Percentiles rank a stretch among this genome's conserved stretches.
These are phyloP conservation scores for Diospyros kaki DNA, from an alignment of 148 eudicot species.

Conservation along the genomic window DNA sequence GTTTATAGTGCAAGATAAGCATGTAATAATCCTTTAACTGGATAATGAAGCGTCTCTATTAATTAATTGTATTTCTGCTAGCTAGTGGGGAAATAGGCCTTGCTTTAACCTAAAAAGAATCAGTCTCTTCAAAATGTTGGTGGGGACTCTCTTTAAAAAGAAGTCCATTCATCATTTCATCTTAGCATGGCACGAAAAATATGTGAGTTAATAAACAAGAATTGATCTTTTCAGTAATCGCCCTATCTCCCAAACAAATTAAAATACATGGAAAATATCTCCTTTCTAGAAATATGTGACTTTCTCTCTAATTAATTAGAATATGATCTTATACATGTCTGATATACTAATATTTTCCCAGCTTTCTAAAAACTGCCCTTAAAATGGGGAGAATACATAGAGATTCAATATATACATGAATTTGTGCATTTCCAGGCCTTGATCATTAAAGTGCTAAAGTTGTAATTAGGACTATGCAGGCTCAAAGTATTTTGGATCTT, in stretches of 20 bases:
- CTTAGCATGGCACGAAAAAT: background rate
- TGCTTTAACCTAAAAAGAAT: conserved; percentile 5
- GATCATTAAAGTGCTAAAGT: too few relatives aligned
- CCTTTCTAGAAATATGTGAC: background rate
- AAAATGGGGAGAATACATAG: too few relatives aligned
- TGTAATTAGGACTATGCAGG: background rate
- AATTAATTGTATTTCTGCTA: background rate
- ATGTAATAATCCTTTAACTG: background rate
- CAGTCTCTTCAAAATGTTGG: background rate
- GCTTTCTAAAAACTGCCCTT: too few relatives aligned
- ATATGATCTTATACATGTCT: too few relatives aligned
- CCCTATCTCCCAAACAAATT: background rate
- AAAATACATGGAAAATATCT: background rate
- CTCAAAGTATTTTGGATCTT: background rate
- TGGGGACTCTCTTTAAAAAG: background rate
- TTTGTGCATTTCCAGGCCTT: too few relatives aligned
- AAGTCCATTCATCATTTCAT: background rate
- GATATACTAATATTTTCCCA: too few relatives aligned
- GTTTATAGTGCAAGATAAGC: background rate
- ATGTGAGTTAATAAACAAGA: background rate
- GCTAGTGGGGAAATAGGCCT: background rate
- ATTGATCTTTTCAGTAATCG: background rate
- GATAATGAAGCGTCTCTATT: background rate
- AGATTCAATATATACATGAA: too few relatives aligned
- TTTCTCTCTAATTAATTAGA: background rate